Percentiles rank a stretch among this genome's conserved stretches.
Evolutionary conservation across 2,329 filamentous ascomycete species (phyloP).

Genomic region (Ophiocordyceps sinensis): DNA sequence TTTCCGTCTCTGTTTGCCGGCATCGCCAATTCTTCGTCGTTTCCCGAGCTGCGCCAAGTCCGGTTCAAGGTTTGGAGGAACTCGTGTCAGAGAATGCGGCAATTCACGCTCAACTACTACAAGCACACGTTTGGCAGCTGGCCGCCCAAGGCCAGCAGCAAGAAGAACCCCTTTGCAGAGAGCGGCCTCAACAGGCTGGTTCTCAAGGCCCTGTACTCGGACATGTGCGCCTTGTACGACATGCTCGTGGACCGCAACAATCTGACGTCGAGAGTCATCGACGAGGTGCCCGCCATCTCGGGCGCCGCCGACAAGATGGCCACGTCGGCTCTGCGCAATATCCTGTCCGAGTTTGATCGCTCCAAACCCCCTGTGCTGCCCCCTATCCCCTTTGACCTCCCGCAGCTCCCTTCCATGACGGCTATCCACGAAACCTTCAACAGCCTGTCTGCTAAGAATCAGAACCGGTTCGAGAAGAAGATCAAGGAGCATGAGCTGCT

Average conservation of each 20-base stretch:
- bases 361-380: conserved; percentile 82
- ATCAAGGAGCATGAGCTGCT: conserved; percentile 68
- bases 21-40: conserved; percentile 69
- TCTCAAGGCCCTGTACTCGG: conserved; percentile 66
- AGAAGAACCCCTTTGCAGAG: conserved; percentile 81
- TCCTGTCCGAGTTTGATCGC: conserved; percentile 79
- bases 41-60: conserved; percentile 60
- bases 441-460: conserved; percentile 55
- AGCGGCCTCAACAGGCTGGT: conserved; percentile 77
- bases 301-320: conserved; percentile 45
- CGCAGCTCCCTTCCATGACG: conserved; percentile 57
- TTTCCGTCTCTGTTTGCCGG: conserved; percentile 85
- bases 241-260: conserved; percentile 67
- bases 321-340: conserved; percentile 56
- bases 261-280: conserved; percentile 64
- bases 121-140: conserved; percentile 50
- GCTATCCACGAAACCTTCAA: conserved; percentile 50
- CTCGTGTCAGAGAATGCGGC: conserved; percentile 60
- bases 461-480: conserved; percentile 55
- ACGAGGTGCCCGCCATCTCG: conserved; percentile 44
- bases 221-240: conserved; percentile 80
- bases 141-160: conserved; percentile 83
- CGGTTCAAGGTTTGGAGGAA: conserved; percentile 75
- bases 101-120: conserved; percentile 56
- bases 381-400: conserved; percentile 80